Evolutionary conservation across 805 yeast species (phyloP).

Genomic region (Diddensiella caesifluorescens): DNA sequence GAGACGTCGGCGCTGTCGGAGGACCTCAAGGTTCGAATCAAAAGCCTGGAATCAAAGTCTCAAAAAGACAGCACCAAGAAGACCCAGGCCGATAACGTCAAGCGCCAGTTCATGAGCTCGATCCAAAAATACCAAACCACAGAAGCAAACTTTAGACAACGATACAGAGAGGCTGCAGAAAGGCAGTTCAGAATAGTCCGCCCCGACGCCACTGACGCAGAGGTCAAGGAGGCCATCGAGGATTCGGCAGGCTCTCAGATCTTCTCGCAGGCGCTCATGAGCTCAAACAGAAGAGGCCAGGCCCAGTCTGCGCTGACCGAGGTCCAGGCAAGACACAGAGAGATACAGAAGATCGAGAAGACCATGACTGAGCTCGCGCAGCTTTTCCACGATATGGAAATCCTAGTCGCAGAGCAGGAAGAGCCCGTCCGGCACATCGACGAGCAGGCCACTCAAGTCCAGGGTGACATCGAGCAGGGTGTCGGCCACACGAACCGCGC

Average conservation of each 20-base stretch:
- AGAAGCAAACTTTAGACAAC: slow-evolving; percentile 81
- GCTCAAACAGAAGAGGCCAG: slow-evolving; percentile 46
- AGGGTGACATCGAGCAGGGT: slow-evolving; percentile 87
- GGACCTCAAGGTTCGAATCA: slow-evolving; percentile 69
- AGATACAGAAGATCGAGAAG: slow-evolving; percentile 88
- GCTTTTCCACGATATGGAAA: slow-evolving; percentile 93
- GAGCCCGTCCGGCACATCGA: slow-evolving; percentile 78
- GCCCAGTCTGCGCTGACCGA: slow-evolving; percentile 93
- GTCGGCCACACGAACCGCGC: slow-evolving; percentile 92
- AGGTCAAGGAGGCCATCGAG: slow-evolving; percentile 78
- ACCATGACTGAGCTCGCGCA: slow-evolving; percentile 94
- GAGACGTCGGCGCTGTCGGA: slow-evolving; percentile 77
- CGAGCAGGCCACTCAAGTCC: slow-evolving; percentile 75
- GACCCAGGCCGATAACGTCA: slow-evolving; percentile 84
- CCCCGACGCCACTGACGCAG: slow-evolving; percentile 55
- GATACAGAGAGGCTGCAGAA: slow-evolving; percentile 80
- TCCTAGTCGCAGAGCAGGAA: slow-evolving; percentile 92
- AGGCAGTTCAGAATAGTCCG: slow-evolving; percentile 80
- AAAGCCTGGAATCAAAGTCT: slow-evolving; percentile 57
- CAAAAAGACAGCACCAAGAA: slow-evolving; percentile 65
- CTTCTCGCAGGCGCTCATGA: slow-evolving; percentile 73
- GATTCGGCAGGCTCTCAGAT: slow-evolving; percentile 82
- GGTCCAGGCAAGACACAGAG: slow-evolving; percentile 93
- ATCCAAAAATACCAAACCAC: slow-evolving; percentile 83
- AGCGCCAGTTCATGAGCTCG: slow-evolving; percentile 75